Evolutionary conservation across 495 filamentous ascomycete species (phyloP), one percentile per base, ranked within the genome.

Genomic region (Hypoxylon trugodes): DNA sequence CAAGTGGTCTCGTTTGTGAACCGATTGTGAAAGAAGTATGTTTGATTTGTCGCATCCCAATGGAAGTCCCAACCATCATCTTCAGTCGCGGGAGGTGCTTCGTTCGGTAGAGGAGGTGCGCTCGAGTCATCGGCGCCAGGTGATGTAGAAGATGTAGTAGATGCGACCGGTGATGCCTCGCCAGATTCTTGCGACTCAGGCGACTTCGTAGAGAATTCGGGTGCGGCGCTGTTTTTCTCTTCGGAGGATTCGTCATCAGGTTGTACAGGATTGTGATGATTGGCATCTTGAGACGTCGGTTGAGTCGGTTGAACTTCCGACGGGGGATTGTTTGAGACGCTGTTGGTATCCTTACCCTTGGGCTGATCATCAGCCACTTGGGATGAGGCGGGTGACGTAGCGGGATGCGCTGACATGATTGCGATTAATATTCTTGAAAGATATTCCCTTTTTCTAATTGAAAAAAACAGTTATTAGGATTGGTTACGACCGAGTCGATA

Each of bases 1-100:
- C 93, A 95, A 71, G 94, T 92, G 13, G 89, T 88, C 55, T 83
- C 71, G 18, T 83, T 77, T 25, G 90, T 93, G 70, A 90, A 87
- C 43, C 88, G 87, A 71, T 97, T 98, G 80, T 90, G 90, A 80
- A 97, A 98, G 77, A 95, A 97, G 72, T 85, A 97, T 7, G 87
- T 82, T 53, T 87, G 81, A 0, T 84, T 83, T 21, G 74, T 83
- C 18, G 81, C 76, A 69, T 96, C 91, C 92, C 92, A 98, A 54
- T 93, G 79, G 19, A 86, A 87, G 46, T 89, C 87, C 93, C 93
- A 98, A 50, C 93, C 93, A 71, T 98, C 93, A 62, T 96, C 91
- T 22, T 70, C 66, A n/a, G 60, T 33, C 26, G 71, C 65, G 7
- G 79, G 73, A 9, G 69, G 62, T n/a, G 78, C 74, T 64, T 76